A percentile compares a stretch with the other conserved stretches of the same genome.
Conservation (phyloP, 441 rosid genomes). For the Euphorbia schlechtendalii region DNA sequence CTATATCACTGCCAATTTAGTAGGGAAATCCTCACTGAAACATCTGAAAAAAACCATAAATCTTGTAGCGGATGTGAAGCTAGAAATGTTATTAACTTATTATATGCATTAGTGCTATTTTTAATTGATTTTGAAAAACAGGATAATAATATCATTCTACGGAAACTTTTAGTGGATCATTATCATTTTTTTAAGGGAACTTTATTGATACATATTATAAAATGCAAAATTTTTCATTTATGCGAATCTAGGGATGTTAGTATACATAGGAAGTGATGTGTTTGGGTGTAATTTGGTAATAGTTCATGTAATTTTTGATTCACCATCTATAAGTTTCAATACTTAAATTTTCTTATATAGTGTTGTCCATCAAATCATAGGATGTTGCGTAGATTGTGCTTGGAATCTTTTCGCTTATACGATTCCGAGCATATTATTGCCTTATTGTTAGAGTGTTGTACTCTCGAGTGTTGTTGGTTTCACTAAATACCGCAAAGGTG, state of each 20-base stretch:
- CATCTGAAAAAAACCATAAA: not conserved
- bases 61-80: not conserved
- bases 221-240: not conserved
- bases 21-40: not conserved
- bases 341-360: not conserved
- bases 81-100: not conserved
- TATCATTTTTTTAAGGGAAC: not conserved
- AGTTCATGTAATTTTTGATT: not conserved
- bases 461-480: slow-evolving; percentile 99
- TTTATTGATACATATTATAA: not conserved
- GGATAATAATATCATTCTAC: not conserved
- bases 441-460: slow-evolving; percentile 92
- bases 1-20: not conserved
- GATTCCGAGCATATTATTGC: slow-evolving; percentile 93
- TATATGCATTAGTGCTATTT: no score
- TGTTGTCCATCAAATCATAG: slow-evolving; percentile 27
- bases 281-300: slow-evolving; percentile 1
- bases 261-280: not conserved
- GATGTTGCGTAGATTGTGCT: slow-evolving; percentile 82
- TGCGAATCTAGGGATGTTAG: not conserved
- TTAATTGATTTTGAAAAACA: not conserved
- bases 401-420: slow-evolving; percentile 87
- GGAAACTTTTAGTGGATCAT: no score
- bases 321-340: not conserved
- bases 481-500: slow-evolving; percentile 95